phyloP scores from a whole-genome alignment of 129 eudicot genomes.

The Artemisia argyi region DNA sequence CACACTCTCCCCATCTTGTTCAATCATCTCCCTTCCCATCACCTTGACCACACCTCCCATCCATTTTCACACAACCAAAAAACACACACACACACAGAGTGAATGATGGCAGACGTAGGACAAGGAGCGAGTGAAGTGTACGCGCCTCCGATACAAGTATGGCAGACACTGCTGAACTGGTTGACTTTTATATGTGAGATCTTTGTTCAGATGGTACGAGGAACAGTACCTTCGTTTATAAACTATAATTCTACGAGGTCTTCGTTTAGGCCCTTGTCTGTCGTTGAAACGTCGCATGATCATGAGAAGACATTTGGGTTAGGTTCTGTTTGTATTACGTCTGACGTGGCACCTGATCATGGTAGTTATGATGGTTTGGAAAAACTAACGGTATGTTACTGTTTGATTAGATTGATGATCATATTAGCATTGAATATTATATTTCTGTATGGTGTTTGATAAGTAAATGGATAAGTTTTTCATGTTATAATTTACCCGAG shows the following conservation, averaged over 20 bases:
- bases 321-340: slow-evolving; percentile 29
- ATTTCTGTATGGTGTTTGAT: not conserved
- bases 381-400: slow-evolving; percentile 62
- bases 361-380: slow-evolving; percentile 22
- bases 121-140: slow-evolving; percentile 69
- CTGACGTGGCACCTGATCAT: slow-evolving; percentile 31
- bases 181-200: slow-evolving; percentile 83
- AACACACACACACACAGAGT: slow-evolving; percentile 7
- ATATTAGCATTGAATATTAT: not conserved
- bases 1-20: slow-evolving; percentile 29
- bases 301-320: slow-evolving; percentile 29
- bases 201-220: slow-evolving; percentile 90
- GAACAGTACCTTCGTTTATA: slow-evolving; percentile 58
- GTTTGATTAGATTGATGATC: not conserved
- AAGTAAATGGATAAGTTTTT: no score
- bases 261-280: slow-evolving; percentile 85
- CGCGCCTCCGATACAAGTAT: slow-evolving; percentile 82
- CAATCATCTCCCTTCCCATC: slow-evolving; percentile 26
- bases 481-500: no score
- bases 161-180: slow-evolving; percentile 89
- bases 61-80: slow-evolving; percentile 20
- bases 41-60: slow-evolving; percentile 58
- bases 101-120: slow-evolving; percentile 68
- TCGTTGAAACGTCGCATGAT: slow-evolving; percentile 33
- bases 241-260: slow-evolving; percentile 44